These are phyloP conservation scores for Cyberlindnera galapagoensis DNA, from an alignment of 805 yeast genomes.

Conservation along the genomic window DNA sequence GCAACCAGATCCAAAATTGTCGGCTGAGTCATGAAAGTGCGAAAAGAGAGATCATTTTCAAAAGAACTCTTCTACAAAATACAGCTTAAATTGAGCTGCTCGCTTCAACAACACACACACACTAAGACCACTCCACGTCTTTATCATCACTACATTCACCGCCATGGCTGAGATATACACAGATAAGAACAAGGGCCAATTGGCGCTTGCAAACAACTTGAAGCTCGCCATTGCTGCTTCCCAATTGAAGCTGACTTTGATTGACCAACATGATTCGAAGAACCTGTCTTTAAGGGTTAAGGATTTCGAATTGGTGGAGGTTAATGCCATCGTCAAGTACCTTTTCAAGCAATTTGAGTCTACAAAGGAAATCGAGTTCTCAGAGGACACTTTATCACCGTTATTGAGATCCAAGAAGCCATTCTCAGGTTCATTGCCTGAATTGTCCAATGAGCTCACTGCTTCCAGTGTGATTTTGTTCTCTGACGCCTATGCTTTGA, in stretches of 20 bases:
- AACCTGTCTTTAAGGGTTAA: conserved; percentile 16
- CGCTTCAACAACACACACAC: no score
- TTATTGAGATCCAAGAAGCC: conserved; percentile 23
- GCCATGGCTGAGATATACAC: conserved; percentile 11
- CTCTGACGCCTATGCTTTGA: conserved; percentile 47
- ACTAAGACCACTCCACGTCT: no score
- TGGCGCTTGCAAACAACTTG: conserved; percentile 21
- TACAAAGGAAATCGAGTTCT: conserved; percentile 30
- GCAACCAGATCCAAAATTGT: no score
- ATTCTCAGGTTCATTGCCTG: background rate
- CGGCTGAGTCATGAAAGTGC: no score
- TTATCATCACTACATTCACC: no score
- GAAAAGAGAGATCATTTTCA: no score
- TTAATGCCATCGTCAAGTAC: conserved; percentile 67
- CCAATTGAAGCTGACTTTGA: conserved; percentile 14
- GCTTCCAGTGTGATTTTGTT: conserved; percentile 55
- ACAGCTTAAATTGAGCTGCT: no score
- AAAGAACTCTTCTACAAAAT: no score
- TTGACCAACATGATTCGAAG: conserved; percentile 14
- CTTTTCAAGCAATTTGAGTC: conserved; percentile 42
- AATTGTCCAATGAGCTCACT: conserved; percentile 27
- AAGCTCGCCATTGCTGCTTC: conserved; percentile 24
- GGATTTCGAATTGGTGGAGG: conserved; percentile 45
- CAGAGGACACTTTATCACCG: conserved; percentile 39
- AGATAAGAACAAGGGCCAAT: conserved; percentile 18